phyloP scores from a whole-genome alignment of 176 grass and related monocot genomes.

The Musa itinerans region DNA sequence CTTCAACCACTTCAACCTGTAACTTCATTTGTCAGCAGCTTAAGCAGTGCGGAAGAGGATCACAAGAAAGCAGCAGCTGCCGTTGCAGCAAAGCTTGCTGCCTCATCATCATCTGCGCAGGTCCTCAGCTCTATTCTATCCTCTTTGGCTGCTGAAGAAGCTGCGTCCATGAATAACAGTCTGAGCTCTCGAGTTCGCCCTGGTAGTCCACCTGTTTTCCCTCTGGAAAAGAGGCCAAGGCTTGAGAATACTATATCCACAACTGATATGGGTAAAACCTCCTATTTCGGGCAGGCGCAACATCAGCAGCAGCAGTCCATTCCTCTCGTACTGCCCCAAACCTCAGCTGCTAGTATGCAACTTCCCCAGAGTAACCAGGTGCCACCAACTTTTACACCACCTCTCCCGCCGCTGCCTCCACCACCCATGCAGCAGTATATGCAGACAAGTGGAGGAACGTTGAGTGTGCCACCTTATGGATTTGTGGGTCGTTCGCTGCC shows the following conservation, averaged over 20 bases:
- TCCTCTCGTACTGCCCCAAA: slow-evolving; percentile 19
- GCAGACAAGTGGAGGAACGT: slow-evolving; percentile 43
- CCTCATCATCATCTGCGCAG: slow-evolving; percentile 59
- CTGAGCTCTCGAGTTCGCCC: slow-evolving; percentile 29
- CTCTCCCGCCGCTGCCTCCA: slow-evolving; percentile 37
- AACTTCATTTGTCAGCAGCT: slow-evolving; percentile 25
- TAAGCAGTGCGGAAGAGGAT: slow-evolving; percentile 36
- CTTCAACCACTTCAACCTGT: slow-evolving; percentile 34
- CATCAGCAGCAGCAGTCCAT: slow-evolving; percentile 33
- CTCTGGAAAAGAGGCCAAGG: slow-evolving; percentile 53
- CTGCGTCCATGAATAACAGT: slow-evolving; percentile 38
- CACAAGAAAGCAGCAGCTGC: slow-evolving; percentile 78
- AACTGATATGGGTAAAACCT: slow-evolving; percentile 23
- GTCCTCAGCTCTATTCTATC: slow-evolving; percentile 52
- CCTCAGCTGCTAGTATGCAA: slow-evolving; percentile 27
- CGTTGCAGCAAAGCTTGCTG: slow-evolving; percentile 73
- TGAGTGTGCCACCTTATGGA: slow-evolving; percentile 43
- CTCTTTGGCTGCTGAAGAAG: slow-evolving; percentile 56
- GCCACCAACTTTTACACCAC: slow-evolving; percentile 44
- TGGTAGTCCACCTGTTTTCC: slow-evolving; percentile 41
- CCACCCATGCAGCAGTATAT: slow-evolving; percentile 42
- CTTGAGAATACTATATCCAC: slow-evolving; percentile 44
- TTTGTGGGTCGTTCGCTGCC: slow-evolving; percentile 43
- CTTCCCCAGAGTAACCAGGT: slow-evolving; percentile 25
- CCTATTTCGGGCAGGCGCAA: slow-evolving; percentile 34